Conservation (phyloP, 23 red algal species). For the Gracilaria vermiculophylla region DNA sequence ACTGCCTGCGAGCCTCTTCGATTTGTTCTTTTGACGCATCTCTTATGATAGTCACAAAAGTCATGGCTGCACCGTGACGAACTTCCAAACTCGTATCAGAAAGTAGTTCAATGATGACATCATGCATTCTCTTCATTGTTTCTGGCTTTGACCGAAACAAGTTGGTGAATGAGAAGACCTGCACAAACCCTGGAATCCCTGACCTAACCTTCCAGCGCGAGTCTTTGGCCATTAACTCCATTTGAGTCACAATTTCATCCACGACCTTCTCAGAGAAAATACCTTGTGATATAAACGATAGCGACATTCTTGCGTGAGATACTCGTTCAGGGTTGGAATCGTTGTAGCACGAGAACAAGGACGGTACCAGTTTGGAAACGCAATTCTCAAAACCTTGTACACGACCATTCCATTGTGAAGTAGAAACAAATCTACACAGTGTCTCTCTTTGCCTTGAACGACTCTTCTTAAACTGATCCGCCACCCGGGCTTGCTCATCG, state of each 20-base stretch:
- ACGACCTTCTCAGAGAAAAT: constrained; percentile 13
- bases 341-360: constrained; percentile 64
- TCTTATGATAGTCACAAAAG: constrained; percentile 73
- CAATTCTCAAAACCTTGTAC: constrained; percentile 43
- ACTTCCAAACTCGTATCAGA: constrained; percentile 80
- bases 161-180: constrained; percentile 66
- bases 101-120: constrained; percentile 60
- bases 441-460: constrained; percentile 79
- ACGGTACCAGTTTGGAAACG: constrained; percentile 43
- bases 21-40: constrained; percentile 52
- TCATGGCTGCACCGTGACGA: constrained; percentile 72
- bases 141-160: constrained; percentile 33
- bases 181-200: constrained; percentile 65
- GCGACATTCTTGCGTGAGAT: constrained; percentile 65
- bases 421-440: constrained; percentile 75
- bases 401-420: constrained; percentile 76
- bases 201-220: constrained; percentile 56
- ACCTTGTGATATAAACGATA: constrained; percentile 71
- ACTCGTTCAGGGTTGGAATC: constrained; percentile 63
- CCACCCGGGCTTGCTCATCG: neutral
- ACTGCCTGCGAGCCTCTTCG: constrained; percentile 28
- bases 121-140: constrained; percentile 26
- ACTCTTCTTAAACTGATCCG: constrained; percentile 49
- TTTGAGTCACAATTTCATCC: constrained; percentile 26
- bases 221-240: constrained; percentile 33